A percentile compares a stretch with the other conserved stretches of the same genome.
phyloP scores from a whole-genome alignment of 441 rosid species.

The Capsella rubella region DNA sequence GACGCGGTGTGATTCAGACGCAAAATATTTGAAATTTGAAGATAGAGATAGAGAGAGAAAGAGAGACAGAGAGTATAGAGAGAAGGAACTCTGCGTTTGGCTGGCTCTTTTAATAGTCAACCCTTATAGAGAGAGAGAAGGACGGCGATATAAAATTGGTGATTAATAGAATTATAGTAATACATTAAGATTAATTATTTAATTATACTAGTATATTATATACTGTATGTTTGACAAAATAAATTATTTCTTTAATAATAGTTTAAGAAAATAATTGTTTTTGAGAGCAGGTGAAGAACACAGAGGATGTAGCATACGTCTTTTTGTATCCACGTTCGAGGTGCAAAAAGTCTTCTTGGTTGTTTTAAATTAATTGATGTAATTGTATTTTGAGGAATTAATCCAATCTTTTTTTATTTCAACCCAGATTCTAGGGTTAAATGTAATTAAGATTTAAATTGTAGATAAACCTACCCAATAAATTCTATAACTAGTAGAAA shows the following conservation, averaged over 20 bases:
- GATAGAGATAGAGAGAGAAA: conserved; percentile 12
- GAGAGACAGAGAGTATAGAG: conserved; percentile 1
- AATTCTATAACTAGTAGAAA: neutral
- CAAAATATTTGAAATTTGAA: conserved; percentile 31
- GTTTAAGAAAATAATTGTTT: neutral
- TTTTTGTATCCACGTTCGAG: conserved; percentile 27
- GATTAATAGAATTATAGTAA: neutral
- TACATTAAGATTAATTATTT: neutral
- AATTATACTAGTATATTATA: too few relatives aligned
- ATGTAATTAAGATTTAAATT: neutral
- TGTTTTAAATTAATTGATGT: neutral
- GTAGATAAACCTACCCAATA: neutral
- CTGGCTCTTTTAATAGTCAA: conserved; percentile 42
- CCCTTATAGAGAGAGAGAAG: conserved; percentile 34
- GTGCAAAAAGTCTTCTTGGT: conserved; percentile 27
- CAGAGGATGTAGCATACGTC: conserved; percentile 19
- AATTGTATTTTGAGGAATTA: neutral
- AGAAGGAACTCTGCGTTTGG: conserved; percentile 41
- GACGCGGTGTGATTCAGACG: conserved; percentile 32
- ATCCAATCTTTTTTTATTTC: neutral
- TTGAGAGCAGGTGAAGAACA: conserved; percentile 28
- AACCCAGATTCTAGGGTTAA: neutral
- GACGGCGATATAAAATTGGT: conserved; percentile 37
- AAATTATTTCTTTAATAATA: neutral
- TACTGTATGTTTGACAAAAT: conserved; percentile 14